phyloP scores from a whole-genome alignment of 495 filamentous ascomycete species.

The Tetracladium marchalianum region DNA sequence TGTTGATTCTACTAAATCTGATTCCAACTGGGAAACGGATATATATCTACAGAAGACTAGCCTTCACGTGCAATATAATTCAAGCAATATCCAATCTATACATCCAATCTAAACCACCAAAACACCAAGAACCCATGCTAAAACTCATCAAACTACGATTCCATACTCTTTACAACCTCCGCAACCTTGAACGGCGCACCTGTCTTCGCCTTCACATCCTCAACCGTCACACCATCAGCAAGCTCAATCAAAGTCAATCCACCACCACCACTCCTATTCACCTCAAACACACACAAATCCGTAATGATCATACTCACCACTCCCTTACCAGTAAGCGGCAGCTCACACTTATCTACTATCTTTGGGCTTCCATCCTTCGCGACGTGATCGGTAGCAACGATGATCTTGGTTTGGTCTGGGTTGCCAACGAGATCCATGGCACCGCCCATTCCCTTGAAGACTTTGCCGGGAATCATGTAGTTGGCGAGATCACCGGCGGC shows the following conservation, averaged over 20 bases:
- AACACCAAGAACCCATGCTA: no score
- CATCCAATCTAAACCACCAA: no score
- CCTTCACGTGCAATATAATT: no score
- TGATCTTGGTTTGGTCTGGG: conserved; percentile 79
- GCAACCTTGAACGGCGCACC: conserved; percentile 73
- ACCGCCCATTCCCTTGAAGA: conserved; percentile 87
- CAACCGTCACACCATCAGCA: conserved; percentile 77
- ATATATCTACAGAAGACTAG: no score
- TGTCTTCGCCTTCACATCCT: conserved; percentile 81
- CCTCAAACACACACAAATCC: conserved; percentile 83
- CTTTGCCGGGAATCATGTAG: conserved; percentile 91
- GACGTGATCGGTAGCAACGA: conserved; percentile 90
- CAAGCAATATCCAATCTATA: no score
- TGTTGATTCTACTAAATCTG: no score
- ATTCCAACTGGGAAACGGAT: no score
- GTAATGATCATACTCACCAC: conserved; percentile 91
- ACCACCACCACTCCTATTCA: conserved; percentile 54
- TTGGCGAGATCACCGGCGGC: conserved; percentile 79
- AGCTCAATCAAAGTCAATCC: conserved; percentile 73
- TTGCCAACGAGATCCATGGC: conserved; percentile 92
- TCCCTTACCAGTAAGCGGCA: conserved; percentile 74
- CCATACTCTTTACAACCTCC: conserved; percentile 70
- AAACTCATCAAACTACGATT: conserved; percentile 29
- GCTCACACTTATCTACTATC: conserved; percentile 82
- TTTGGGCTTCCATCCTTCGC: conserved; percentile 87